Evolutionary conservation across 768 basidiomycete species (phyloP).

Genomic region (Hericium rajendrae): DNA sequence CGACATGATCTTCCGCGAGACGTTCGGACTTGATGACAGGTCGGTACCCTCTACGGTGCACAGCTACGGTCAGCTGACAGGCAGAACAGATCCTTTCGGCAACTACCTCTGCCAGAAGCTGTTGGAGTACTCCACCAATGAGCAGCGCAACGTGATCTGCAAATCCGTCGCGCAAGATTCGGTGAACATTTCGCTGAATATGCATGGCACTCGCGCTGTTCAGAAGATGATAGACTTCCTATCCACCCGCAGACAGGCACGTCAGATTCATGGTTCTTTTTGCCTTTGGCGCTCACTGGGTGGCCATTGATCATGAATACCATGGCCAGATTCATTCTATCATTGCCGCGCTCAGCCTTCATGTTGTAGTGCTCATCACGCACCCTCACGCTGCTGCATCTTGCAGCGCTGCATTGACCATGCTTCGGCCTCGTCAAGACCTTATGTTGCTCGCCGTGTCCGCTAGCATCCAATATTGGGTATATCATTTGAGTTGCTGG

Average conservation of each 20-base stretch:
- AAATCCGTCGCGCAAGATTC: conserved; percentile 96
- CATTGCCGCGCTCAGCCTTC: conserved; percentile 91
- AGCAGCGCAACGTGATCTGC: conserved; percentile 93
- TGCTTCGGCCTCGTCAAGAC: too few relatives aligned
- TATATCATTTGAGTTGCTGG: too few relatives aligned
- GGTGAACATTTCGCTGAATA: conserved; percentile 96
- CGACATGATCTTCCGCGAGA: conserved; percentile 99
- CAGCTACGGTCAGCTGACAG: conserved; percentile 1
- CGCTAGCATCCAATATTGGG: too few relatives aligned
- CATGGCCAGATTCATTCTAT: conserved; percentile 92
- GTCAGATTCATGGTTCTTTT: conserved; percentile 27
- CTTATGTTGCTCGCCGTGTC: too few relatives aligned
- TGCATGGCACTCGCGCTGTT: conserved; percentile 98
- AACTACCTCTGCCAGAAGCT: conserved; percentile 99
- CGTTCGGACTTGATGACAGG: conserved; percentile 99
- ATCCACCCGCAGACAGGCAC: conserved; percentile 86
- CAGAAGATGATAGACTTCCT: conserved; percentile 99
- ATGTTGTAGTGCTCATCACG: conserved; percentile 95
- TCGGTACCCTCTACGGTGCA: conserved; percentile 22
- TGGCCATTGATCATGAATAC: conserved; percentile 60
- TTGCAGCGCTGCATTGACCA: too few relatives aligned
- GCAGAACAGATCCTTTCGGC: conserved; percentile 79
- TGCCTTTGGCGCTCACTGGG: conserved; percentile 43
- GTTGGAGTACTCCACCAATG: conserved; percentile 93
- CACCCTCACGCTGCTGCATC: too few relatives aligned